These are phyloP conservation scores for Umbelopsis isabellina DNA, from an alignment of 192 early-diverging fungal genomes.

Conservation along the genomic window DNA sequence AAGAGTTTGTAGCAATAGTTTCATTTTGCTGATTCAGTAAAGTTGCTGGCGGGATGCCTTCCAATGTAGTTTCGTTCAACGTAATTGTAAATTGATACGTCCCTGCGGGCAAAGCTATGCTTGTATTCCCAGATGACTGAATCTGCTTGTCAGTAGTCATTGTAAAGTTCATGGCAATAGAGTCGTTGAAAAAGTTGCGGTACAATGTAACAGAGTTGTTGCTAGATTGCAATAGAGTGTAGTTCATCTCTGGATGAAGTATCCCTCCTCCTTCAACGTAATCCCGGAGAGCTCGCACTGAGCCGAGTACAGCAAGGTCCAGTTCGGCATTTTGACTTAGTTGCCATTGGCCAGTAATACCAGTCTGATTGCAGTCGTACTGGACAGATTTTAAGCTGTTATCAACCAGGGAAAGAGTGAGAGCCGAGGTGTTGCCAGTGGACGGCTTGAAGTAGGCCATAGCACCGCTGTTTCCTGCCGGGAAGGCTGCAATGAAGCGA, in stretches of 20 bases:
- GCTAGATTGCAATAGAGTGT: not conserved
- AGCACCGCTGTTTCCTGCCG: conserved; percentile 21
- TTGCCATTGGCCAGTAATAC: conserved; percentile 1
- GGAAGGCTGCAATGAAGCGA: conserved; percentile 18
- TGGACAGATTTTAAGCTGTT: not conserved
- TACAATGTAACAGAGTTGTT: conserved; percentile 3
- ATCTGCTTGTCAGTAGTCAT: conserved; percentile 5
- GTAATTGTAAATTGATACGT: conserved; percentile 15
- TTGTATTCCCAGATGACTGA: not conserved
- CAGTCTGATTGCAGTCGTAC: not conserved
- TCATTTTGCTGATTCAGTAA: not conserved
- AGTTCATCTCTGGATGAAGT: conserved; percentile 11
- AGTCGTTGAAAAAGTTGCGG: conserved; percentile 12
- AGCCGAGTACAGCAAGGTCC: conserved; percentile 3
- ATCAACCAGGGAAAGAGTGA: not conserved
- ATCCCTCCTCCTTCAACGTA: conserved; percentile 12
- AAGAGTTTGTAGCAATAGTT: conserved; percentile 8
- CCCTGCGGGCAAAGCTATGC: not conserved
- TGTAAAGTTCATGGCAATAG: conserved; percentile 20
- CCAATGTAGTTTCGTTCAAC: conserved; percentile 5
- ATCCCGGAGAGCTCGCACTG: conserved; percentile 10
- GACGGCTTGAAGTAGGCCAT: conserved; percentile 11
- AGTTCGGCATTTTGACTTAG: conserved; percentile 5
- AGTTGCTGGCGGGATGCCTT: conserved; percentile 7
- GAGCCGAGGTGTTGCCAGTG: not conserved